phyloP scores from a whole-genome alignment of 352 stramenopile genomes.

The Phytophthora sojae region DNA sequence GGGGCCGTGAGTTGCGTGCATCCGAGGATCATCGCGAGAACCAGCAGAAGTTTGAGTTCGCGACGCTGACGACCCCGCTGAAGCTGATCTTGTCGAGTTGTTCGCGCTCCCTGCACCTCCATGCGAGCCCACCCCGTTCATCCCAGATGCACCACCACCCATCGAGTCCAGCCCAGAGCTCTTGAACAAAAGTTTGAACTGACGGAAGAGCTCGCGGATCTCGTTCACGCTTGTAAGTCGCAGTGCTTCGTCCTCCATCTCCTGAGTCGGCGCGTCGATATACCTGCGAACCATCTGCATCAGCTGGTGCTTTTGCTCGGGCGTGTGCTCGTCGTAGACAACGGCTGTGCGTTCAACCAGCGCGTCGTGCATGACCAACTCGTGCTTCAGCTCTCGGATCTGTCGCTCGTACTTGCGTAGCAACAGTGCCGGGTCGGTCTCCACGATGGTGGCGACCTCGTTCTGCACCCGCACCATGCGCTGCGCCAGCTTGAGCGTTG shows the following conservation, averaged over 20 bases:
- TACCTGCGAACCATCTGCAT: conserved; percentile 77
- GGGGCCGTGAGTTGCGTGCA: conserved; percentile 20
- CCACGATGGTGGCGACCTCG: conserved; percentile 83
- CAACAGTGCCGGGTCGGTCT: conserved; percentile 87
- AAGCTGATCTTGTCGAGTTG: conserved; percentile 45
- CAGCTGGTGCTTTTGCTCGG: conserved; percentile 90
- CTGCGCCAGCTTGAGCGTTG: conserved; percentile 92
- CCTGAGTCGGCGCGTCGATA: conserved; percentile 64
- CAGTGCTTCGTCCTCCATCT: conserved; percentile 83
- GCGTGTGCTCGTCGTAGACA: conserved; percentile 92
- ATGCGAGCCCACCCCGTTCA: conserved; percentile 10
- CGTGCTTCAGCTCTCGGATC: conserved; percentile 93
- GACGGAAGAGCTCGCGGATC: conserved; percentile 92
- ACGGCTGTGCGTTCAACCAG: conserved; percentile 86
- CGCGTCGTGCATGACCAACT: conserved; percentile 95
- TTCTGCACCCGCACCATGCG: conserved; percentile 96
- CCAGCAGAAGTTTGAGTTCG: conserved; percentile 60
- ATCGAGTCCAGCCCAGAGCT: conserved; percentile 48
- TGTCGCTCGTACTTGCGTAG: conserved; percentile 92
- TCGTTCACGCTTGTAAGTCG: conserved; percentile 88
- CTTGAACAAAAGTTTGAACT: conserved; percentile 91
- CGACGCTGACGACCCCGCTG: conserved; percentile 61
- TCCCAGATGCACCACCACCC: neutral
- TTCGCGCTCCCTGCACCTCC: conserved; percentile 21
- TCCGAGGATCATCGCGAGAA: conserved; percentile 51